These are phyloP conservation scores for Podaxis sp. DNA, from an alignment of 768 basidiomycete genomes.

Conservation along the genomic window DNA sequence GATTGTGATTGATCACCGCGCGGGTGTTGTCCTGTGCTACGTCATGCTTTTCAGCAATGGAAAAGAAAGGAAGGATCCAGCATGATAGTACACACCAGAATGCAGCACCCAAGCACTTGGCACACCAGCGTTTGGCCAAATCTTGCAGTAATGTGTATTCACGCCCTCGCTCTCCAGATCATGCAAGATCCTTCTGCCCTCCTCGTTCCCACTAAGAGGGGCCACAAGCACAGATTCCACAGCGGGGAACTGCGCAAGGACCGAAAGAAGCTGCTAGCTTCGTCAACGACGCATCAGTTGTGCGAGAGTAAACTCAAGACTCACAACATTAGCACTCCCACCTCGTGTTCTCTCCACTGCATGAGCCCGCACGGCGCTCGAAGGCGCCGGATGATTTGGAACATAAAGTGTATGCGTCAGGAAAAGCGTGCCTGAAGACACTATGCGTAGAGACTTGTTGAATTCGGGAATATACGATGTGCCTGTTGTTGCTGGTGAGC, in stretches of 20 bases:
- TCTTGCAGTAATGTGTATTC: conserved; percentile 67
- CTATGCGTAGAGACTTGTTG: conserved; percentile 55
- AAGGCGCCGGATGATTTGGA: conserved; percentile 53
- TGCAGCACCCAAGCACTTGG: conserved; percentile 82
- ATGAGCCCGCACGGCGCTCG: conserved; percentile 63
- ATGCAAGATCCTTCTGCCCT: conserved; percentile 56
- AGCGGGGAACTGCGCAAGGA: conserved; percentile 65
- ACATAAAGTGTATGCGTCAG: conserved; percentile 68
- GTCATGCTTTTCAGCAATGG: conserved; percentile 5
- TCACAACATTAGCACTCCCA: conserved; percentile 62
- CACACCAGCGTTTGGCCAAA: conserved; percentile 67
- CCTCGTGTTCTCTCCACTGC: conserved; percentile 65
- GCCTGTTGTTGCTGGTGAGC: neutral
- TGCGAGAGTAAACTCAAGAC: conserved; percentile 6
- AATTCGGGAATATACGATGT: conserved; percentile 17
- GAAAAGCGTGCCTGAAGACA: conserved; percentile 80
- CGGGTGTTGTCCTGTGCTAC: conserved; percentile 54
- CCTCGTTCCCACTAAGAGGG: conserved; percentile 66
- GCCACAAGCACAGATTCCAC: conserved; percentile 71
- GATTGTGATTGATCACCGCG: conserved; percentile 83
- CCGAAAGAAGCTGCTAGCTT: conserved; percentile 48
- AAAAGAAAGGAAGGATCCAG: neutral
- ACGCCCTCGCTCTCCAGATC: conserved; percentile 68
- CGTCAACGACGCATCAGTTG: neutral
- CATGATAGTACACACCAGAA: conserved; percentile 41